Evolutionary conservation across 2,329 filamentous ascomycete genomes (phyloP).

Genomic region (Shiraia bambusicola): DNA sequence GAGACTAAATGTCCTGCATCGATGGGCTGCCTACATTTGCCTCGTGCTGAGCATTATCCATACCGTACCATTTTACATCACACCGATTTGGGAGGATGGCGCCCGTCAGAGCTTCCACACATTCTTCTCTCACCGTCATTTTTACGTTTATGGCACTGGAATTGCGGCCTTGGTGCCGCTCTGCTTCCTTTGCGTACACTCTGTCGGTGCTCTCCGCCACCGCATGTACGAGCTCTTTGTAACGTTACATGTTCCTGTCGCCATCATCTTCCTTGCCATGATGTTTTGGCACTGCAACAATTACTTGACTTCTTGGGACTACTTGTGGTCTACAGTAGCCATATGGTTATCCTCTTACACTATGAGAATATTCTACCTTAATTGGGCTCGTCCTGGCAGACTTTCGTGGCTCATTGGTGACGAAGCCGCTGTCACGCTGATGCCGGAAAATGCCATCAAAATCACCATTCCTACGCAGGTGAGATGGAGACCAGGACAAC

Average conservation of each 20-base stretch:
- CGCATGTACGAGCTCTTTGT: conserved; percentile 86
- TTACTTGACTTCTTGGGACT: conserved; percentile 85
- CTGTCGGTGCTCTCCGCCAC: conserved; percentile 74
- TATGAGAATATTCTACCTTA: conserved; percentile 77
- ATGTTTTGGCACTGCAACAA: conserved; percentile 97
- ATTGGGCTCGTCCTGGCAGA: conserved; percentile 81
- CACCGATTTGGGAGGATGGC: conserved; percentile 79
- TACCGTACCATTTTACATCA: conserved; percentile 84
- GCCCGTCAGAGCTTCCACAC: conserved; percentile 70
- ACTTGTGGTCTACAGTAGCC: conserved; percentile 76
- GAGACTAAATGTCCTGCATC: conserved; percentile 86
- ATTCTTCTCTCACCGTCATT: conserved; percentile 66
- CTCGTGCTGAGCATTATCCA: conserved; percentile 81
- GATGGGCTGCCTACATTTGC: conserved; percentile 87
- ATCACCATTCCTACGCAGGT: conserved; percentile 91
- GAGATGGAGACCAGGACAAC: conserved; percentile 91
- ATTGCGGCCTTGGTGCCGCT: conserved; percentile 77
- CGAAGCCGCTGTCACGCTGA: conserved; percentile 82
- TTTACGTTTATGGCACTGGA: conserved; percentile 79
- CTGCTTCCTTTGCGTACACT: conserved; percentile 80
- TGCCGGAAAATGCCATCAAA: conserved; percentile 93
- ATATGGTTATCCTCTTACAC: conserved; percentile 78
- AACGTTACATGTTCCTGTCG: conserved; percentile 76
- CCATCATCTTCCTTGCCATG: conserved; percentile 76
- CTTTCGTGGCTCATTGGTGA: conserved; percentile 85